phyloP scores from a whole-genome alignment of 164 flowering plant genomes.

The Liquidambar formosana region DNA sequence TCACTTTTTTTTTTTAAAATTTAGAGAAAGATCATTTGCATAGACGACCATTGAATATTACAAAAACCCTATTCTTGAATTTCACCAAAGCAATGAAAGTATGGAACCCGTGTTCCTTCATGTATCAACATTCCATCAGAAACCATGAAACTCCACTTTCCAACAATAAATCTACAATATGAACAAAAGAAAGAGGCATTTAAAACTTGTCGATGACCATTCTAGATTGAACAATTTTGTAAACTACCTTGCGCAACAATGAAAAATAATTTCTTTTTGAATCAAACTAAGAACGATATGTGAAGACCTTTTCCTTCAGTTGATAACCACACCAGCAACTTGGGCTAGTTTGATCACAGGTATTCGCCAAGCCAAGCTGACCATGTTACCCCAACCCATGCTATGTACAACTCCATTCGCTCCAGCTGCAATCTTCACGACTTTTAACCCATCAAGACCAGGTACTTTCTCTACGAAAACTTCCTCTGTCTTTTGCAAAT shows the following conservation, averaged over 20 bases:
- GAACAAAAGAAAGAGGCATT: neutral
- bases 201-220: slow-evolving; percentile 1
- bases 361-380: slow-evolving; percentile 81
- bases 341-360: slow-evolving; percentile 40
- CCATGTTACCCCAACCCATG: slow-evolving; percentile 99
- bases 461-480: slow-evolving; percentile 31
- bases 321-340: too few relatives aligned
- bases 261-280: neutral
- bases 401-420: slow-evolving; percentile 61
- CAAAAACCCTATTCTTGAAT: too few relatives aligned
- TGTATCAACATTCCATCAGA: too few relatives aligned
- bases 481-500: slow-evolving; percentile 33
- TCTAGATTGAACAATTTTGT: neutral
- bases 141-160: too few relatives aligned
- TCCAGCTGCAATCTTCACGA: slow-evolving; percentile 69
- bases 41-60: too few relatives aligned
- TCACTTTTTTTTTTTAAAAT: too few relatives aligned
- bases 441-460: slow-evolving; percentile 41
- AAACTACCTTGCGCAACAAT: neutral
- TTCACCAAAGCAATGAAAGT: too few relatives aligned
- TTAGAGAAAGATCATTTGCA: too few relatives aligned
- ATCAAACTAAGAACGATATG: neutral
- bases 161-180: too few relatives aligned
- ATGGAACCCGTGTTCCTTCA: too few relatives aligned
- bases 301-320: too few relatives aligned